phyloP scores from a whole-genome alignment of 2,329 filamentous ascomycete species.

The Hymenoscyphus repandus region DNA sequence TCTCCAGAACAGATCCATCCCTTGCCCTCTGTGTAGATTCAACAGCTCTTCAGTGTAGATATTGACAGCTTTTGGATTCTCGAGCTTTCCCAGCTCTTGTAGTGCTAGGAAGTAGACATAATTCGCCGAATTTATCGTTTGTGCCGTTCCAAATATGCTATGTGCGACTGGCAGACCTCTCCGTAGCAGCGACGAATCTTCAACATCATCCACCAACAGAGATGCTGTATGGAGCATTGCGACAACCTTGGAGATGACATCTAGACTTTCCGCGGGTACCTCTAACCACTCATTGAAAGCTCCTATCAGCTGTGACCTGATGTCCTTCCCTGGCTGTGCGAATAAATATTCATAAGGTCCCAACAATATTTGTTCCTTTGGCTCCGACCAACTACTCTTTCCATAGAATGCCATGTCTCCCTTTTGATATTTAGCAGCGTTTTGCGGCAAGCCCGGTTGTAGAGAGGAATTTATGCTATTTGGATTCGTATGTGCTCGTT shows the following conservation, averaged over 20 bases:
- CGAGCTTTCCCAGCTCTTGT: slow-evolving; percentile 66
- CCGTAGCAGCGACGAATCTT: slow-evolving; percentile 72
- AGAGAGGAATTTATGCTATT: slow-evolving; percentile 23
- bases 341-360: slow-evolving; percentile 79
- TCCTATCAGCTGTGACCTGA: slow-evolving; percentile 71
- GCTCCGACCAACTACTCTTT: slow-evolving; percentile 52
- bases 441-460: slow-evolving; percentile 16
- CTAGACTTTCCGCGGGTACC: slow-evolving; percentile 64
- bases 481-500: slow-evolving; percentile 26
- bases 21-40: slow-evolving; percentile 81
- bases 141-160: slow-evolving; percentile 76
- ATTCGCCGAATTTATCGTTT: slow-evolving; percentile 88
- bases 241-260: slow-evolving; percentile 72
- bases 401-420: slow-evolving; percentile 29
- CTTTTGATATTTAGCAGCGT: slow-evolving; percentile 25
- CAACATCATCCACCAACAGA: slow-evolving; percentile 80
- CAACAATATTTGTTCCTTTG: slow-evolving; percentile 72
- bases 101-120: slow-evolving; percentile 82
- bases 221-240: slow-evolving; percentile 84
- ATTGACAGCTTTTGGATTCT: slow-evolving; percentile 59
- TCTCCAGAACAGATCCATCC: slow-evolving; percentile 88
- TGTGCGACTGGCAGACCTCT: slow-evolving; percentile 79
- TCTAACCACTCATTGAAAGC: slow-evolving; percentile 79
- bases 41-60: slow-evolving; percentile 79
- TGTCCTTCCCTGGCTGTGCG: slow-evolving; percentile 77